Evolutionary conservation across 768 basidiomycete genomes (phyloP), one percentile per base, ranked within the genome.

Genomic region (Pleurotus pulmonarius): DNA sequence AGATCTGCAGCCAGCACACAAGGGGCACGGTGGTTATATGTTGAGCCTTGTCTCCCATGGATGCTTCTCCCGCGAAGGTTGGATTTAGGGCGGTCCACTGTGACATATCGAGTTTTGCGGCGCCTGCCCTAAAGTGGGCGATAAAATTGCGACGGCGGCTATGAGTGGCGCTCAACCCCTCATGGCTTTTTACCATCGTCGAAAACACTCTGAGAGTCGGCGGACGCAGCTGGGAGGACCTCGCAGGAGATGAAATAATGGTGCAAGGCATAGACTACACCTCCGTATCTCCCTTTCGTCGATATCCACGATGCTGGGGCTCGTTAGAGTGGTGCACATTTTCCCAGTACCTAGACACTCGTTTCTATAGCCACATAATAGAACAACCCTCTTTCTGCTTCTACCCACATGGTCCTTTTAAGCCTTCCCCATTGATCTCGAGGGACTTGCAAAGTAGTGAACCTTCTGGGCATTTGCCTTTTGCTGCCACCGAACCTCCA

Each of bases 191-290:
- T 18, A 45, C 52, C 60, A 58, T 71, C 67, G 73, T 72, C 75
- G 63, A 59, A 55, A 57, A 62, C 69, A 62, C 60, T 61, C 59
- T 61, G 49, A 72, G 70, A 70, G 73, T 71, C 78, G 75, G 73
- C 68, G 77, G 61, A 60, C 46, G 62, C 58, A 63, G 69, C 66
- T 41, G 66, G 69, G 78, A 74, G 88, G 87, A 63, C 78, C 86
- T 89, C 88, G 87, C 88, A 89, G 88, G 86, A 90, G 87, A 90
- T 88, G 84, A 85, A 90, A 65, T 87, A 86, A 84, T 83, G 86
- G 88, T 80, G 88, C 88, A 87, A 67, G 85, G 88, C 88, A 89
- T 90, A 88, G 81, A 79, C 75, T 85, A 82, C 80, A 83, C 88
- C 87, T 85, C 87, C 84, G 88, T 91, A 91, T 91, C 88, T 87